Conservation (phyloP, 2,329 filamentous ascomycete genomes). For the Phaeosphaeriaceae sp. region DNA sequence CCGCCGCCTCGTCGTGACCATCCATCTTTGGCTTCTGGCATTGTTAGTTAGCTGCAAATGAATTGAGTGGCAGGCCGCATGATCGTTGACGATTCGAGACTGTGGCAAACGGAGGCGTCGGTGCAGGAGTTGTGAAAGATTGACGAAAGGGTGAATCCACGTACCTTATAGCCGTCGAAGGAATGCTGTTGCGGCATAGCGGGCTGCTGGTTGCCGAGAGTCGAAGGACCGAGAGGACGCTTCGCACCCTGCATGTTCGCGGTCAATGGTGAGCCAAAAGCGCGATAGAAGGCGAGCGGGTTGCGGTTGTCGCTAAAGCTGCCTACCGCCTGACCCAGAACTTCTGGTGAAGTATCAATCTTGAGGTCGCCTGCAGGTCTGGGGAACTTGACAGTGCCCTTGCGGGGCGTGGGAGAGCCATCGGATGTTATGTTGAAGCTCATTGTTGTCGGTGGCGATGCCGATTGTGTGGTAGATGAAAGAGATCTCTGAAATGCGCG, state of each 20-base stretch:
- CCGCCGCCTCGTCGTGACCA: slow-evolving; percentile 32
- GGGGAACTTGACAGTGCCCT: slow-evolving; percentile 38
- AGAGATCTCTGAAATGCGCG: slow-evolving; percentile 42
- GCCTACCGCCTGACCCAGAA: slow-evolving; percentile 45
- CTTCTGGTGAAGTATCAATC: slow-evolving; percentile 45
- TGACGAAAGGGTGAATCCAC: slow-evolving; percentile 7
- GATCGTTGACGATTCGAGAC: not conserved
- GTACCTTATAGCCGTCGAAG: slow-evolving; percentile 43
- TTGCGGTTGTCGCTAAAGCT: slow-evolving; percentile 30
- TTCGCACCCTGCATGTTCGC: slow-evolving; percentile 47
- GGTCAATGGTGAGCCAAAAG: slow-evolving; percentile 42
- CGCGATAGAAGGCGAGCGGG: slow-evolving; percentile 24
- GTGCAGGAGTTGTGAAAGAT: not conserved
- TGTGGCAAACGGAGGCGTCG: not conserved
- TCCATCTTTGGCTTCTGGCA: slow-evolving; percentile 58
- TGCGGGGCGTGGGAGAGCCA: slow-evolving; percentile 53
- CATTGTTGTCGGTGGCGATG: slow-evolving; percentile 34
- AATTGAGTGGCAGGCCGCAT: not conserved
- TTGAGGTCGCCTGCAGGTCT: slow-evolving; percentile 40
- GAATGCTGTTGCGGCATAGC: slow-evolving; percentile 26
- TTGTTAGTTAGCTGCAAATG: not conserved
- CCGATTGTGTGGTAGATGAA: slow-evolving; percentile 36
- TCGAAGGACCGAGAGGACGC: slow-evolving; percentile 49
- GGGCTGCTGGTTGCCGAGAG: slow-evolving; percentile 40
- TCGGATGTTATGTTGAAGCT: slow-evolving; percentile 51